Percentiles rank a stretch among this genome's conserved stretches.
phyloP scores from a whole-genome alignment of 495 filamentous ascomycete species.

The Aeminium ludgeri region DNA sequence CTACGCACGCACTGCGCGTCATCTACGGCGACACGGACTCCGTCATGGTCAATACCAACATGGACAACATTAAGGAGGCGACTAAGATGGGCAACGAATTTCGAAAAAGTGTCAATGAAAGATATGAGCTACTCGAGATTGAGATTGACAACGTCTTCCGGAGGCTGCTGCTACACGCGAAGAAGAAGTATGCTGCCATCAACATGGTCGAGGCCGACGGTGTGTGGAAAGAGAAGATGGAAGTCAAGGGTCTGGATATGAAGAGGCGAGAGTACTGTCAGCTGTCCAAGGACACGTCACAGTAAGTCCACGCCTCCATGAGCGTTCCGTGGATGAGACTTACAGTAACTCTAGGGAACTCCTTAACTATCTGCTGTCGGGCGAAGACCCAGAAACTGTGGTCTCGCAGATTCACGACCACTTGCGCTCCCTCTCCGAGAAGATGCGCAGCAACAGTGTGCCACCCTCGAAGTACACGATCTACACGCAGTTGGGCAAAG shows the following conservation, averaged over 20 bases:
- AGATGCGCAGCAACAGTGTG: slow-evolving; percentile 64
- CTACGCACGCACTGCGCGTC: slow-evolving; percentile 62
- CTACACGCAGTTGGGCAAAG: slow-evolving; percentile 91
- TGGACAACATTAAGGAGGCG: slow-evolving; percentile 80
- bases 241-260: slow-evolving; percentile 98
- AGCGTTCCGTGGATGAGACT: neutral
- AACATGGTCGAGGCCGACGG: slow-evolving; percentile 81
- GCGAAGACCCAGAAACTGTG: slow-evolving; percentile 77
- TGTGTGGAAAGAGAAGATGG: slow-evolving; percentile 82
- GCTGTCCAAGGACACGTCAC: slow-evolving; percentile 83
- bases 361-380: slow-evolving; percentile 80
- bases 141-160: slow-evolving; percentile 98
- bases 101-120: slow-evolving; percentile 69
- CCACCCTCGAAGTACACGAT: slow-evolving; percentile 82
- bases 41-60: slow-evolving; percentile 99
- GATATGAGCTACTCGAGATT: slow-evolving; percentile 80
- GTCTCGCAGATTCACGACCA: slow-evolving; percentile 86
- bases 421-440: slow-evolving; percentile 58
- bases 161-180: slow-evolving; percentile 80
- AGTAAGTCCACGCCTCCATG: slow-evolving; percentile 21
- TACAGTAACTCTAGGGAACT: slow-evolving; percentile 32
- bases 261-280: slow-evolving; percentile 88
- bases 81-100: slow-evolving; percentile 73
- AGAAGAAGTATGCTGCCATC: slow-evolving; percentile 98
- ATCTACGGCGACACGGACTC: slow-evolving; percentile 99